Evolutionary conservation across 1,139 yeast species (phyloP), one percentile per base, ranked within the genome.

Genomic region (Blastobotrys arbuscula): DNA sequence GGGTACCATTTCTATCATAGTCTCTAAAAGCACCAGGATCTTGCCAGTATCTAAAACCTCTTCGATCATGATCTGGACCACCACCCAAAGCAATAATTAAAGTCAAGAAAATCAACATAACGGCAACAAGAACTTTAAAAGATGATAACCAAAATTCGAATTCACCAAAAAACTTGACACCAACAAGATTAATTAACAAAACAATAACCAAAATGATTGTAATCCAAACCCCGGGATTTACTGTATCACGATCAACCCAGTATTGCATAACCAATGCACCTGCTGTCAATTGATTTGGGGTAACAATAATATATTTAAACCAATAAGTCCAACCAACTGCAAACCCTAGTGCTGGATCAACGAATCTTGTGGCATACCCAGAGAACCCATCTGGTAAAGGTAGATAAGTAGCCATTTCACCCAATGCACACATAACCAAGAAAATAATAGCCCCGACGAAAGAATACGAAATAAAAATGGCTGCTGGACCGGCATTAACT

Each of bases 261-360:
- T 67, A 78, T 49, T 70, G 72, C 66, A 80, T 58, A 38, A 80
- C 76, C 2, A 79, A 68, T 13, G 80, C 76, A 18, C 77, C 72
- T 1, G 78, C 72, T 55, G 78, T 78, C 61, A 78, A 78, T 59
- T 80, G 84, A 55, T 78, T 78, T 12, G 83, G 77, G 53, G 78
- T 66, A 15, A 79, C 83, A 1, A 81, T 78, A 19, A 78, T 66
- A 82, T 84, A 80, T 47, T 79, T 73, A 51, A 82, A 76, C 48
- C 77, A 78, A 61, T 81, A 81, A 56, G 73, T 75, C 79, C 83
- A 79, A 44, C 89, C 88, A 63, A 84, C 79, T 28, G 95, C 84
- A 64, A 86, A 86, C 54, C 86, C 86, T 77, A 82, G 75, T 40
- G 82, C 72, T 16, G 83, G 82, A 55, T 81, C 85, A 40, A 80